Conservation (phyloP, 345 rosid genomes). For the Populus ilicifolia region DNA sequence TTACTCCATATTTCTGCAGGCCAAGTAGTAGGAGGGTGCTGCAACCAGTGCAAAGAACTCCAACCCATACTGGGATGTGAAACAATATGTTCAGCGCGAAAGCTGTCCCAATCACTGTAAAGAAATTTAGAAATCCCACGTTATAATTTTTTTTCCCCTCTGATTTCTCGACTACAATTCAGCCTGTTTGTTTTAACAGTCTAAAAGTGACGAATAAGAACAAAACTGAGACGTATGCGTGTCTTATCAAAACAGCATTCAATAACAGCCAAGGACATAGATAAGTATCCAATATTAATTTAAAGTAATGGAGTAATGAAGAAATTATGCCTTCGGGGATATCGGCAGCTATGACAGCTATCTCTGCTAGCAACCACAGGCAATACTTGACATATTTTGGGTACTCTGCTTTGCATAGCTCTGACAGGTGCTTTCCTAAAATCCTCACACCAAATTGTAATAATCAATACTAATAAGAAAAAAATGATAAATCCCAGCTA, state of each 20-base stretch:
- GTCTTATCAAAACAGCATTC: background rate
- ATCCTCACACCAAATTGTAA: background rate
- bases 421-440: constrained; percentile 62
- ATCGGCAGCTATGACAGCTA: constrained; percentile 69
- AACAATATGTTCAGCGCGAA: constrained; percentile 54
- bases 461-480: background rate
- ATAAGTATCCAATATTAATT: background rate
- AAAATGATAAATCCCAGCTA: background rate
- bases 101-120: constrained; percentile 62
- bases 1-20: constrained; percentile 62
- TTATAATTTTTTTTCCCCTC: background rate
- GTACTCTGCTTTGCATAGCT: constrained; percentile 65
- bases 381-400: constrained; percentile 45
- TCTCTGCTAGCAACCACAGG: constrained; percentile 63
- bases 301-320: background rate
- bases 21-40: constrained; percentile 64
- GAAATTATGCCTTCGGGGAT: constrained; percentile 56
- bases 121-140: background rate
- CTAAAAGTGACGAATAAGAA: background rate
- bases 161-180: background rate
- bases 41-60: constrained; percentile 51
- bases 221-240: background rate
- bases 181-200: background rate
- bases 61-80: constrained; percentile 48
- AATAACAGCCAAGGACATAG: background rate